Evolutionary conservation across 169 alveolate genomes (phyloP).

Genomic region (Besnoitia besnoiti): DNA sequence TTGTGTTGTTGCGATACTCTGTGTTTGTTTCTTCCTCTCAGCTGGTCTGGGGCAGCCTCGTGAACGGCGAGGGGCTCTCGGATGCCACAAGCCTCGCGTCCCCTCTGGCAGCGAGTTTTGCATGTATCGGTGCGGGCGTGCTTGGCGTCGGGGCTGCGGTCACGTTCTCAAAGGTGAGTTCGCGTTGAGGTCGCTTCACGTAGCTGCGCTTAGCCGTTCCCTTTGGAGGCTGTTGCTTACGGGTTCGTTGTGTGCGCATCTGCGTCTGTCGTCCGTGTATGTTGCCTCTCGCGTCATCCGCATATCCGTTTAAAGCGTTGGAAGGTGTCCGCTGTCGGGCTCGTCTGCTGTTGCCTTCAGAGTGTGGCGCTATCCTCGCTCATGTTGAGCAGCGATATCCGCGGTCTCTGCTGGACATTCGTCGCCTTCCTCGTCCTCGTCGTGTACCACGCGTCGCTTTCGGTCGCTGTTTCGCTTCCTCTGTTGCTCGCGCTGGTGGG

Average conservation of each 20-base stretch:
- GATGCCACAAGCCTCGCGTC: not conserved
- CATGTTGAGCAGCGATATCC: not conserved
- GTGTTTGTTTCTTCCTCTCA: not conserved
- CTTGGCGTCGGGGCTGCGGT: not conserved
- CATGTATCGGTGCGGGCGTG: not conserved
- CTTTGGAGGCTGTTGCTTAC: too few relatives aligned
- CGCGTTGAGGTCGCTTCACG: too few relatives aligned
- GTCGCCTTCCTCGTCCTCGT: slow-evolving; percentile 3
- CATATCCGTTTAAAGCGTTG: too few relatives aligned
- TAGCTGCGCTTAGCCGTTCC: too few relatives aligned
- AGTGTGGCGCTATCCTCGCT: not conserved
- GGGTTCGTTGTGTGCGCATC: too few relatives aligned
- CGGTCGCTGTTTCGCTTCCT: not conserved
- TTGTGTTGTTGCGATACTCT: not conserved
- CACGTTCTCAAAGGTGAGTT: slow-evolving; percentile 7
- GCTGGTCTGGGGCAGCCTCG: not conserved
- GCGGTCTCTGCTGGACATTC: slow-evolving; percentile 8
- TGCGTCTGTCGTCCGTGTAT: too few relatives aligned
- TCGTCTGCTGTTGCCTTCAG: too few relatives aligned
- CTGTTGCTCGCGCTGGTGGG: not conserved
- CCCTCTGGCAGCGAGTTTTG: not conserved
- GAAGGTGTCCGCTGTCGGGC: too few relatives aligned
- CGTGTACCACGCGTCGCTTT: not conserved
- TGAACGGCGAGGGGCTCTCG: not conserved
- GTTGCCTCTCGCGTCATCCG: too few relatives aligned